A percentile compares a stretch with the other conserved stretches of the same genome.
Evolutionary conservation across 352 stramenopile genomes (phyloP).

Genomic region (Phytophthora sojae): DNA sequence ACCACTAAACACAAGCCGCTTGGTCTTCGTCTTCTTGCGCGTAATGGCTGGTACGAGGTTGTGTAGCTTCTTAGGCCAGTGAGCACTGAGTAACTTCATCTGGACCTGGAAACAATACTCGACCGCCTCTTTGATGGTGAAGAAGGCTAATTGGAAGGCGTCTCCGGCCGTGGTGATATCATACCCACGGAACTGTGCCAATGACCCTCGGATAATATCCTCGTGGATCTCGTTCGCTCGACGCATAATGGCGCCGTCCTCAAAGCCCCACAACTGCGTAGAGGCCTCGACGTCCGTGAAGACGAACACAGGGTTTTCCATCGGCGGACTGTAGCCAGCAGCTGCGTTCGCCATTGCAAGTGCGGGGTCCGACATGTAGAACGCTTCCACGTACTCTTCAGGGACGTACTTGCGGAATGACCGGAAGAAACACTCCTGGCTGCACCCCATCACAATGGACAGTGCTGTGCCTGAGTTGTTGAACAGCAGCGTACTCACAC

Average conservation of each 20-base stretch:
- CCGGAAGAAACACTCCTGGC: conserved; percentile 54
- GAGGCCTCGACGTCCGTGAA: conserved; percentile 78
- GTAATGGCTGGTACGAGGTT: conserved; percentile 40
- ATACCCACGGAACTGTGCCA: conserved; percentile 55
- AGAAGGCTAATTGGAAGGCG: conserved; percentile 71
- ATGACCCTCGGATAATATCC: conserved; percentile 47
- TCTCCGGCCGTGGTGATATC: conserved; percentile 70
- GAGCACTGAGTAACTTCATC: conserved; percentile 43
- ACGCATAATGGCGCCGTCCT: conserved; percentile 50
- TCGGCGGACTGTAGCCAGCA: conserved; percentile 34
- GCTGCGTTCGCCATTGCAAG: conserved; percentile 40
- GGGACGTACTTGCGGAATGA: conserved; percentile 49
- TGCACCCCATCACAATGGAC: conserved; percentile 56
- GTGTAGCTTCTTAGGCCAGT: conserved; percentile 60
- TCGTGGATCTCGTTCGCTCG: conserved; percentile 65
- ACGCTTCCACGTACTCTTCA: conserved; percentile 53
- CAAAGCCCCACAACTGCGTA: conserved; percentile 51
- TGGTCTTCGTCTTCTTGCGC: conserved; percentile 48
- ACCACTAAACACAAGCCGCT: conserved; percentile 58
- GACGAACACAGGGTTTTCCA: conserved; percentile 63
- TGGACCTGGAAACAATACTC: conserved; percentile 68
- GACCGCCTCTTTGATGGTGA: conserved; percentile 58
- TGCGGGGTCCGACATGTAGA: conserved; percentile 53
- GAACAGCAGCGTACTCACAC: conserved; percentile 52
- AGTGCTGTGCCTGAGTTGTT: conserved; percentile 53